Conservation (phyloP, 2,329 filamentous ascomycete genomes). For the Colletotrichum sp. region DNA sequence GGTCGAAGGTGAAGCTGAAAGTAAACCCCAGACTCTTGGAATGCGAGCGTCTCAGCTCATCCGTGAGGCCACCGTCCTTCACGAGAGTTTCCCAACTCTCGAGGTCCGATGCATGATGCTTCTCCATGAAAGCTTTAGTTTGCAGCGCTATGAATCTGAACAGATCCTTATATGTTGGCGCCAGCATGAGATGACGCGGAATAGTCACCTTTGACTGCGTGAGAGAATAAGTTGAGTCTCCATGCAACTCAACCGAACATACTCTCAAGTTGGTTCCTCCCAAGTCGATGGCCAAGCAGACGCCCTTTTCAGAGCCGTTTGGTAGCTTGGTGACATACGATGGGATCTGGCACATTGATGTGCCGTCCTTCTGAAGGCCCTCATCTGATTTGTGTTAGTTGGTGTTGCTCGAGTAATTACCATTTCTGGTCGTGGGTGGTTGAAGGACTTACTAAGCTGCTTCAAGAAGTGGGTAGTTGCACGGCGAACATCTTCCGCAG, state of each 20-base stretch:
- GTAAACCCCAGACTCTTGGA: constrained; percentile 32
- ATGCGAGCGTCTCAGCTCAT: background rate
- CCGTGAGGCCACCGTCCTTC: background rate
- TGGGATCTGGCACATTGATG: constrained; percentile 65
- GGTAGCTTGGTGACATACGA: constrained; percentile 80
- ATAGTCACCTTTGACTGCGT: constrained; percentile 57
- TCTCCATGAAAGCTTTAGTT: constrained; percentile 71
- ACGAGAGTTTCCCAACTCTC: background rate
- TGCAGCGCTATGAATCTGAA: constrained; percentile 78
- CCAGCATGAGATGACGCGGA: constrained; percentile 25
- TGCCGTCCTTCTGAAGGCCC: constrained; percentile 17
- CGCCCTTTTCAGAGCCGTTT: constrained; percentile 76
- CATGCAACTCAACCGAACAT: constrained; percentile 42
- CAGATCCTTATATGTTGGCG: constrained; percentile 55
- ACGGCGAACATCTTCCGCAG: background rate
- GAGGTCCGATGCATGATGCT: constrained; percentile 49
- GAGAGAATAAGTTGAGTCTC: constrained; percentile 73
- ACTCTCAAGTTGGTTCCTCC: constrained; percentile 39
- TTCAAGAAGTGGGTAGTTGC: constrained; percentile 22
- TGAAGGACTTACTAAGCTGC: constrained; percentile 24
- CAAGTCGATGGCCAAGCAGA: constrained; percentile 36
- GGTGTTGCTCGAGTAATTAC: background rate
- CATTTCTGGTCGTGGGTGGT: background rate
- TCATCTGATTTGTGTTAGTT: constrained; percentile 51
- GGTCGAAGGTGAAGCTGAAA: constrained; percentile 72